Evolutionary conservation across 2,329 filamentous ascomycete genomes (phyloP), one percentile per base, ranked within the genome.

Genomic region (Penicillium corylophilum): DNA sequence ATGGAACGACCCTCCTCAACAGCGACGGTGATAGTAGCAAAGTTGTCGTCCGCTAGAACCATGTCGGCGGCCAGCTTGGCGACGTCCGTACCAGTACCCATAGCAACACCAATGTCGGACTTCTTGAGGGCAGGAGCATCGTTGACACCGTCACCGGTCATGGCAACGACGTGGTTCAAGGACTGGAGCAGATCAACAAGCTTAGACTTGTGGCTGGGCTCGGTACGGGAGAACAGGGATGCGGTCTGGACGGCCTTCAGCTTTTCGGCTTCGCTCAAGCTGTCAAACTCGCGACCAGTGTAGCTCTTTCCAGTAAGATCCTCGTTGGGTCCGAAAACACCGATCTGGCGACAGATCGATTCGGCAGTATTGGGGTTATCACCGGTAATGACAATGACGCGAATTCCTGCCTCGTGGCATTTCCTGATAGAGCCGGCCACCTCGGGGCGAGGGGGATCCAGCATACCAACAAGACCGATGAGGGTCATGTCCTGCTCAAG

Each of bases 101-200:
- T 99, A 52, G 94, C 95, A 56, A 99, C 91, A 76, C 94, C 94
- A 75, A 99, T 99, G 69, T 99, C 94, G 33, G 94, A 90, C 79
- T 96, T 97, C 82, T 99, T 99, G 66, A 99, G 80, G 15, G 94
- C 94, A 42, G 94, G 94, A 4, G 94, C 94, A 73, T 99, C 94
- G 68, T 99, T 99, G 73, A 99, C 94, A 74, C 94, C 94, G 68
- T 99, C 94, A 67, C 94, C 94, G 62, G 94, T 99, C 94, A 99
- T 99, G 61, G 94, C 94, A 57, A 99, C 95, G 39, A 99, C 94
- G 71, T 99, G 90, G 55, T 90, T 90, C 45, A 89, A 80, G 52
- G 89, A 90, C 72, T 99, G 95, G 41, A 99, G 87, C 40, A 99
- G 86, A 71, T 99, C 94, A 43, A 99, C 93, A 41, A 99, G 84